Evolutionary conservation across 305 asterid species (phyloP).

Genomic region (Solanum hybrid): DNA sequence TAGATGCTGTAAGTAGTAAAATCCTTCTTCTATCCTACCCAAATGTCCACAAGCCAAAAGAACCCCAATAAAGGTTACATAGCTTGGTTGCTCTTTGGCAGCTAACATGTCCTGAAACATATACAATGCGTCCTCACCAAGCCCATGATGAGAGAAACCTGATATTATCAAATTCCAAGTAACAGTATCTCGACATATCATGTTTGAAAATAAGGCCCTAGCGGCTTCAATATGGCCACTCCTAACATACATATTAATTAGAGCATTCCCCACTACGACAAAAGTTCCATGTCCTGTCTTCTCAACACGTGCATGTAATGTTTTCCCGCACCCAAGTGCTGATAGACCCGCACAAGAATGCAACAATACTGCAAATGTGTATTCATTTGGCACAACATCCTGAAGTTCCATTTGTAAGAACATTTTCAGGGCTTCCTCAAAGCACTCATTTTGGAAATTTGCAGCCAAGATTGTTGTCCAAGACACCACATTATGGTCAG

Average conservation of each 20-base stretch:
- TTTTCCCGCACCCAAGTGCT: slow-evolving; percentile 55
- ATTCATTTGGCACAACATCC: slow-evolving; percentile 52
- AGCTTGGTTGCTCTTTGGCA: slow-evolving; percentile 39
- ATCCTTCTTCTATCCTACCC: slow-evolving; percentile 60
- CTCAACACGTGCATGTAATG: slow-evolving; percentile 48
- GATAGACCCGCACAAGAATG: slow-evolving; percentile 61
- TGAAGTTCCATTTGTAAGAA: slow-evolving; percentile 44
- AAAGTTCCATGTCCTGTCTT: slow-evolving; percentile 47
- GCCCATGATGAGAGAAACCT: slow-evolving; percentile 64
- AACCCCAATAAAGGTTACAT: slow-evolving; percentile 65
- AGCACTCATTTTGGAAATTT: slow-evolving; percentile 54
- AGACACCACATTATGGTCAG: slow-evolving; percentile 44
- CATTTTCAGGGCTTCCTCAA: slow-evolving; percentile 60
- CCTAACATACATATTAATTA: slow-evolving; percentile 62
- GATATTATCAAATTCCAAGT: slow-evolving; percentile 72
- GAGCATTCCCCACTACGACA: slow-evolving; percentile 44
- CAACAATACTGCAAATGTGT: slow-evolving; percentile 55
- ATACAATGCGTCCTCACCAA: slow-evolving; percentile 48
- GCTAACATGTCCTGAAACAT: slow-evolving; percentile 51
- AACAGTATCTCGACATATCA: slow-evolving; percentile 35
- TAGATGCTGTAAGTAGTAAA: slow-evolving; percentile 42
- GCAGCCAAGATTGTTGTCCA: slow-evolving; percentile 71
- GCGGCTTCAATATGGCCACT: slow-evolving; percentile 59
- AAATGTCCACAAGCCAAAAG: slow-evolving; percentile 69
- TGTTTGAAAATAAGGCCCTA: slow-evolving; percentile 25